Conservation (phyloP, 2,329 filamentous ascomycete species). For the Penicillium olsonii region DNA sequence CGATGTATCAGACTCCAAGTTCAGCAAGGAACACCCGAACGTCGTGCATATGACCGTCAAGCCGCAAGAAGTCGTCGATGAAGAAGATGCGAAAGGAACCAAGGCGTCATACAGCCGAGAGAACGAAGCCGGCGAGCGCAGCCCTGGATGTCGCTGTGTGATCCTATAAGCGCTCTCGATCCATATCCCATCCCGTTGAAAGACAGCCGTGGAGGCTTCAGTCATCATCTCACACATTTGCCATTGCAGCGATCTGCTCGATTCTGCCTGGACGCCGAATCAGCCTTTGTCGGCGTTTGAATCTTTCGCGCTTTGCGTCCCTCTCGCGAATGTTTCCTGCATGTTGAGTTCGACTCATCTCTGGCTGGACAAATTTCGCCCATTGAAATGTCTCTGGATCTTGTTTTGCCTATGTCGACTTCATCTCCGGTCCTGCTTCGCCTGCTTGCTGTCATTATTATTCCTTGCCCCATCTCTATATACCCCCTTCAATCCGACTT, state of each 20-base stretch:
- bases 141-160: slow-evolving; percentile 64
- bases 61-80: slow-evolving; percentile 79
- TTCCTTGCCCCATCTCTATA: slow-evolving; percentile 16
- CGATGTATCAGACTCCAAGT: slow-evolving; percentile 67
- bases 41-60: slow-evolving; percentile 95
- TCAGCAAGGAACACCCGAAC: slow-evolving; percentile 72
- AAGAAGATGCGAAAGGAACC: slow-evolving; percentile 71
- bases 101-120: slow-evolving; percentile 55
- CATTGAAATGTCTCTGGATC: background rate
- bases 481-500: slow-evolving; percentile 23
- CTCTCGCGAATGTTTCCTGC: background rate
- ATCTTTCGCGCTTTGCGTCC: slow-evolving; percentile 1
- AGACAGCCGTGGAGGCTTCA: background rate
- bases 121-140: slow-evolving; percentile 57
- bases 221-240: background rate
- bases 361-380: background rate
- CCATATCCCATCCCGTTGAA: background rate
- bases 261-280: slow-evolving; percentile 21
- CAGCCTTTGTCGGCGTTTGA: slow-evolving; percentile 20
- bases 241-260: slow-evolving; percentile 7
- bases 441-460: slow-evolving; percentile 13
- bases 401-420: background rate
- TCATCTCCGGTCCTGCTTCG: background rate
- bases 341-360: background rate
- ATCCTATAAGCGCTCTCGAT: slow-evolving; percentile 51